Conservation (phyloP, 2,329 filamentous ascomycete genomes). For the Botrytis fabae region DNA sequence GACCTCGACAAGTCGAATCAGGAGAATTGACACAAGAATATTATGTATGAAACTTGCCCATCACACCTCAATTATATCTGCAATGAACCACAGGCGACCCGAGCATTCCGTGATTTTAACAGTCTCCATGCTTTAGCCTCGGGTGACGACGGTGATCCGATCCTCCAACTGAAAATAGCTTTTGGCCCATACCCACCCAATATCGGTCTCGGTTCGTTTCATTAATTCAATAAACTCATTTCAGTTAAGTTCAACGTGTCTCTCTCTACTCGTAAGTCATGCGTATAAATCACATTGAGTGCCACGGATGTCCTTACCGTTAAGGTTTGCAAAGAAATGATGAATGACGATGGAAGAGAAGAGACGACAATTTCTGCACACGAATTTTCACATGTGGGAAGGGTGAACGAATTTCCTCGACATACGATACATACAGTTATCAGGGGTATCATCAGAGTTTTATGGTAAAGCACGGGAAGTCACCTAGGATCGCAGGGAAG, state of each 20-base stretch:
- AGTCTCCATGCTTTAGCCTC: constrained; percentile 1
- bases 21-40: neutral
- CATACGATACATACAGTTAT: too few relatives aligned
- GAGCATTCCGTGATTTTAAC: constrained; percentile 1
- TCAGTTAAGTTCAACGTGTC: neutral
- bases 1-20: neutral
- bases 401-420: too few relatives aligned
- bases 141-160: constrained; percentile 1
- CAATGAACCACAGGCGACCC: constrained; percentile 14
- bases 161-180: constrained; percentile 1
- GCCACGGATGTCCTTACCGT: neutral
- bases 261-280: neutral
- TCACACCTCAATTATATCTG: constrained; percentile 4
- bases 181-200: neutral
- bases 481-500: neutral
- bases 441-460: neutral
- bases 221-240: neutral
- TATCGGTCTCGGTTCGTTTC: neutral
- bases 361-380: neutral
- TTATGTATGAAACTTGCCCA: neutral
- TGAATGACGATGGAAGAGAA: neutral
- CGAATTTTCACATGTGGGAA: neutral
- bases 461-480: neutral
- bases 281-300: neutral
- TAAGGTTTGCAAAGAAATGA: neutral